A percentile compares a stretch with the other conserved stretches of the same genome.
Evolutionary conservation across 2,329 filamentous ascomycete species (phyloP).

Genomic region (Camillea tinctor): DNA sequence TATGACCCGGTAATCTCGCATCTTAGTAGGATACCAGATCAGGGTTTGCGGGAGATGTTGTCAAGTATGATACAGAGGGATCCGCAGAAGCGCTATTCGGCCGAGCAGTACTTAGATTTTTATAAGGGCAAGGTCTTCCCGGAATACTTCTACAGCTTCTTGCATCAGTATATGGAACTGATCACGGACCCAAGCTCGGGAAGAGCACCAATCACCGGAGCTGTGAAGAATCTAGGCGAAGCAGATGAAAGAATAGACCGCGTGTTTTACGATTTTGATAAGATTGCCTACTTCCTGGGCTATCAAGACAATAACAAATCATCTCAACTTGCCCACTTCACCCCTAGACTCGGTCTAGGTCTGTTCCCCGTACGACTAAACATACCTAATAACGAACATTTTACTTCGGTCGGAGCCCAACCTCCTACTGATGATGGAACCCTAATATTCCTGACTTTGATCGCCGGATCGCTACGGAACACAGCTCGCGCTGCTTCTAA

Average conservation of each 20-base stretch:
- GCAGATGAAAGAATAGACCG: conserved; percentile 92
- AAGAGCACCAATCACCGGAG: conserved; percentile 66
- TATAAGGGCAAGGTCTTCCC: conserved; percentile 93
- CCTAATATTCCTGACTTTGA: conserved; percentile 83
- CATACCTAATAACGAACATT: conserved; percentile 80
- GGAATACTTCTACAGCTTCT: conserved; percentile 93
- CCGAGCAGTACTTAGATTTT: conserved; percentile 89
- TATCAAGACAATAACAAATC: conserved; percentile 55
- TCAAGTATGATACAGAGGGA: conserved; percentile 95
- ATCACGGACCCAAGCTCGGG: conserved; percentile 89
- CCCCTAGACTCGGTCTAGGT: conserved; percentile 52
- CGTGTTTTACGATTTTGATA: conserved; percentile 93
- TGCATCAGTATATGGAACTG: conserved; percentile 96
- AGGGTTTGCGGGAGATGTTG: conserved; percentile 83
- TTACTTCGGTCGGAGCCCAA: conserved; percentile 58
- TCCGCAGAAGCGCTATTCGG: conserved; percentile 86
- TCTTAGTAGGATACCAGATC: conserved; percentile 82
- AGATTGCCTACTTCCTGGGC: conserved; percentile 91
- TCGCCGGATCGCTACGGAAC: conserved; percentile 85
- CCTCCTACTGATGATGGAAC: conserved; percentile 81
- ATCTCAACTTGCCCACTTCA: conserved; percentile 33
- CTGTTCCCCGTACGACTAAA: conserved; percentile 82
- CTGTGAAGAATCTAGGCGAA: conserved; percentile 73
- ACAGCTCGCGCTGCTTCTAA: conserved; percentile 86
- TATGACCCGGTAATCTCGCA: conserved; percentile 84